phyloP scores from a whole-genome alignment of 768 basidiomycete genomes.

The Boletus rufocinnamomeus region DNA sequence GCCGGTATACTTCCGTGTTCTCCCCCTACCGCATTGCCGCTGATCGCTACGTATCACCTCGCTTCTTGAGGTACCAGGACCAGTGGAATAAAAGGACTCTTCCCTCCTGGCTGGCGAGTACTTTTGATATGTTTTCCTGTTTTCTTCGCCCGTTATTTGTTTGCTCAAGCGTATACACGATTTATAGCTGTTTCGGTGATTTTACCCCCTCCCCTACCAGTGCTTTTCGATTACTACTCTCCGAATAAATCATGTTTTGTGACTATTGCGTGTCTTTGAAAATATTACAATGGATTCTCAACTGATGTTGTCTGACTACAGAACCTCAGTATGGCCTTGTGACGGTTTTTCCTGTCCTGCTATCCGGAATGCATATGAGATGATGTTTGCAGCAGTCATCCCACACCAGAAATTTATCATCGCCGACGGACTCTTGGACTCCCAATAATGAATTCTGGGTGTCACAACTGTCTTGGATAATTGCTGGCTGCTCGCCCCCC shows the following conservation, averaged over 20 bases:
- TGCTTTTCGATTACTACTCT: constrained; percentile 24
- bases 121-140: constrained; percentile 21
- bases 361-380: background rate
- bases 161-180: constrained; percentile 27
- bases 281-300: background rate
- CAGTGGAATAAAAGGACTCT: constrained; percentile 19
- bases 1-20: constrained; percentile 24
- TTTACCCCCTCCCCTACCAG: constrained; percentile 10
- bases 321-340: background rate
- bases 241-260: constrained; percentile 24
- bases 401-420: background rate
- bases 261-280: constrained; percentile 3
- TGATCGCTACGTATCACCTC: constrained; percentile 28
- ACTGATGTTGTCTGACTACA: constrained; percentile 4
- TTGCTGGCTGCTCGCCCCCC: too few relatives aligned
- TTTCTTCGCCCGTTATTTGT: constrained; percentile 1
- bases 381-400: background rate
- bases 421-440: background rate
- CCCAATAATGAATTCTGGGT: background rate
- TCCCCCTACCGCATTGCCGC: constrained; percentile 17
- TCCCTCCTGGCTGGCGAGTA: constrained; percentile 26
- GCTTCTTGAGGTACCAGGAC: constrained; percentile 27
- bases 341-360: too few relatives aligned
- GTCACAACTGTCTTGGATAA: background rate
- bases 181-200: constrained; percentile 24